phyloP scores from a whole-genome alignment of 768 basidiomycete genomes.

The Jaapia argillacea region DNA sequence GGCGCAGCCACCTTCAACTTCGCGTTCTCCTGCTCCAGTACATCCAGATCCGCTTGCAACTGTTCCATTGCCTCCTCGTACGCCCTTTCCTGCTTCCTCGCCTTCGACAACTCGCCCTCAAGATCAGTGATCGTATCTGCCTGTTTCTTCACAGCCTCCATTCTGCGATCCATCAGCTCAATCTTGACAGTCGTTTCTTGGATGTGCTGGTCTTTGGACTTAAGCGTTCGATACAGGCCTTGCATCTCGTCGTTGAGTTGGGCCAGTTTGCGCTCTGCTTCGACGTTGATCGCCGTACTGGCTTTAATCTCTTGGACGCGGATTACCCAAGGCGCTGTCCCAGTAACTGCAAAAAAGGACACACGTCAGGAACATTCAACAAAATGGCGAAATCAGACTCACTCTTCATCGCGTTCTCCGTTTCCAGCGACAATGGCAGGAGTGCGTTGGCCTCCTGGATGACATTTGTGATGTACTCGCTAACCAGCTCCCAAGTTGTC shows the following conservation, averaged over 20 bases:
- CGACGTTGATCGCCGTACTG: constrained; percentile 75
- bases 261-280: constrained; percentile 82
- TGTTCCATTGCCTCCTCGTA: constrained; percentile 94
- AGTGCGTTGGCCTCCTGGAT: constrained; percentile 62
- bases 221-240: constrained; percentile 74
- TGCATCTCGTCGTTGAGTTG: constrained; percentile 88
- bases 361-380: constrained; percentile 1
- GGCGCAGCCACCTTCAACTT: constrained; percentile 65
- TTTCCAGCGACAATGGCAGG: constrained; percentile 61
- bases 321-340: constrained; percentile 76
- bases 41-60: constrained; percentile 80
- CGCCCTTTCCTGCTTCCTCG: constrained; percentile 78
- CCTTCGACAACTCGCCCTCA: constrained; percentile 70
- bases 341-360: constrained; percentile 38
- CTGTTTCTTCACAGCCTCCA: constrained; percentile 88
- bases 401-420: constrained; percentile 77
- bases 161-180: constrained; percentile 87
- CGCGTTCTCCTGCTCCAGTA: constrained; percentile 78
- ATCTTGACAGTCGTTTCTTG: constrained; percentile 90
- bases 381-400: constrained; percentile 17
- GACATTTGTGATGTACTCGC: constrained; percentile 57
- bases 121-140: constrained; percentile 76
- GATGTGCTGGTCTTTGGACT: constrained; percentile 80
- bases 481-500: constrained; percentile 72
- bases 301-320: constrained; percentile 80